Conservation (phyloP, 371 early-diverging fungal genomes). For the Nematocida sp. region DNA sequence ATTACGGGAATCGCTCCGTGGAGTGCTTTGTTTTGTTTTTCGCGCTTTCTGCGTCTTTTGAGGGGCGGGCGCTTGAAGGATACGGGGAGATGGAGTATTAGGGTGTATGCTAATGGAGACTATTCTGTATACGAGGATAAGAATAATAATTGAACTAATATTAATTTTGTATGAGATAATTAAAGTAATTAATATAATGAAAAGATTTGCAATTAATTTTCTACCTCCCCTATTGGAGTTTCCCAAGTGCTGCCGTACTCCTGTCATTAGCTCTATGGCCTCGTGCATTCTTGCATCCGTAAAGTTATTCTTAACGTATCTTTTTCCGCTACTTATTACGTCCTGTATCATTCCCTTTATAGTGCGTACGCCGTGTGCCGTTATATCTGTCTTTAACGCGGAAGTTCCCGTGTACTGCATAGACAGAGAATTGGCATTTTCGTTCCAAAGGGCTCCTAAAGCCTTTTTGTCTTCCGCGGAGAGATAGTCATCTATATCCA, state of each 20-base stretch:
- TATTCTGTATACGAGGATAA: background rate
- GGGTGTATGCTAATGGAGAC: background rate
- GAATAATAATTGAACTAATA: background rate
- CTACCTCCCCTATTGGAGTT: conserved; percentile 49
- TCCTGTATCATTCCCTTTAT: conserved; percentile 55
- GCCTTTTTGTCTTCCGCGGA: conserved; percentile 2
- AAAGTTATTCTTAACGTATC: conserved; percentile 66
- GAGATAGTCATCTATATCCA: conserved; percentile 40
- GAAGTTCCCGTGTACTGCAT: conserved; percentile 90
- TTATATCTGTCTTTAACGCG: conserved; percentile 90
- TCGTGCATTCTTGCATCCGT: conserved; percentile 59
- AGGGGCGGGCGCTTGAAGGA: too few relatives aligned
- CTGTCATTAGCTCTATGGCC: conserved; percentile 63
- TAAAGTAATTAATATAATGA: background rate
- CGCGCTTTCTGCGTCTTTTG: too few relatives aligned
- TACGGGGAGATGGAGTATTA: conserved; percentile 48
- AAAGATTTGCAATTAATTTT: conserved; percentile 3
- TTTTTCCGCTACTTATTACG: conserved; percentile 54
- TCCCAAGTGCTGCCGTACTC: conserved; percentile 31
- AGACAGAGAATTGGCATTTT: conserved; percentile 92
- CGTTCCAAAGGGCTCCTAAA: conserved; percentile 88
- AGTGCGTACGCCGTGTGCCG: conserved; percentile 80
- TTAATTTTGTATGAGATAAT: background rate
- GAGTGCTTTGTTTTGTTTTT: too few relatives aligned
- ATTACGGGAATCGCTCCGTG: too few relatives aligned